Evolutionary conservation across 2,329 filamentous ascomycete genomes (phyloP), one percentile per base, ranked within the genome.

Genomic region (Lizonia empirigonia): DNA sequence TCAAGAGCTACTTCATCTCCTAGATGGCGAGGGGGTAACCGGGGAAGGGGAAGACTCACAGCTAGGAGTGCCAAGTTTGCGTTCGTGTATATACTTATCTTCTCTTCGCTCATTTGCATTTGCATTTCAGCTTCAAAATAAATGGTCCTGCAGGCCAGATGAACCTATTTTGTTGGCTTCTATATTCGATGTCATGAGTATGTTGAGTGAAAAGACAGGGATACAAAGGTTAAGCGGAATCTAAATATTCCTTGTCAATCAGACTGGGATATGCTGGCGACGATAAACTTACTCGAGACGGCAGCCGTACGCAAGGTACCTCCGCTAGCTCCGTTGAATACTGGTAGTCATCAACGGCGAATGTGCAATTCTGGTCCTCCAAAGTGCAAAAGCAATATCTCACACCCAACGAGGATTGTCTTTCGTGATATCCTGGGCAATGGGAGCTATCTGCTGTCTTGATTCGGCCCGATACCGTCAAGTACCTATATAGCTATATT

Each of bases 1-100:
- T 73, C 34, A 72, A 72, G 67, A 62, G 63, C 12, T 72, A 67
- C 30, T 72, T 73, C n/a, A 34, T 52, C 20, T 52, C 49, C 2
- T 52, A 52, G 30, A 13, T 1, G 37, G 15, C 12, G 32, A 4
- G 12, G 18, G 16, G n/a, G n/a, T n/a, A n/a, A n/a, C n/a, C n/a
- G n/a, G n/a, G n/a, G n/a, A n/a, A n/a, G n/a, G n/a, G n/a, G n/a
- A n/a, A n/a, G n/a, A n/a, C n/a, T n/a, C n/a, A n/a, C n/a, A n/a
- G n/a, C n/a, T 32, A 32, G 29, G 7, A 32, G 29, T 18, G 7
- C 19, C 32, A 18, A 15, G 9, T 12, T 10, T 36, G 33, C 13
- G 13, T 34, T 42, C 20, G 1, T 47, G 49, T 47, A 47, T 7
- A 47, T 47, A 47, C 32, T 42, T 52, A 30, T 34, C 19, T 10